Evolutionary conservation across 208 protist species (phyloP).

Genomic region (Trypanosoma grayi): DNA sequence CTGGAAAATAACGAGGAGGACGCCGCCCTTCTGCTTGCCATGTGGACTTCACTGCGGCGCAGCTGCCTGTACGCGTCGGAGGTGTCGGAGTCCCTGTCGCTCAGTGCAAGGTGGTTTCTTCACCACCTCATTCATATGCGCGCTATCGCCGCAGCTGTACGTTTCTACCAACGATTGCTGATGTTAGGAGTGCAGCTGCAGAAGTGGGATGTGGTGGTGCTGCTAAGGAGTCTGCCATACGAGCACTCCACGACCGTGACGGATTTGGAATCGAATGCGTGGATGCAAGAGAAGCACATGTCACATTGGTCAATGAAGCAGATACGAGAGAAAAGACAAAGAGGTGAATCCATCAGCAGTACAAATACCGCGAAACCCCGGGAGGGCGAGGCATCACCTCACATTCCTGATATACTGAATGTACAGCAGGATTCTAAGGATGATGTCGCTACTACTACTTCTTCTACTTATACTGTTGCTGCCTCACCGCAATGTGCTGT

Average conservation of each 20-base stretch:
- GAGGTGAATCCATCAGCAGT: too few species aligned
- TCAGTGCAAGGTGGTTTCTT: constrained; percentile 67
- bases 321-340: constrained; percentile 25
- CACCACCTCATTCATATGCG: constrained; percentile 65
- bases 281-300: constrained; percentile 9
- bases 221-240: constrained; percentile 75
- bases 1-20: constrained; percentile 71
- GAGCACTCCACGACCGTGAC: constrained; percentile 36
- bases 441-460: background rate
- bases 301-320: constrained; percentile 22
- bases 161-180: constrained; percentile 69
- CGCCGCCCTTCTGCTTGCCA: constrained; percentile 65
- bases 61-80: constrained; percentile 75
- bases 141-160: constrained; percentile 57
- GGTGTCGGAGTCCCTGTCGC: constrained; percentile 57
- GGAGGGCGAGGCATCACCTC: too few species aligned
- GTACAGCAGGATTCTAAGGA: too few species aligned
- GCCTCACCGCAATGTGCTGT: too few species aligned
- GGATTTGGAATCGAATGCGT: constrained; percentile 6
- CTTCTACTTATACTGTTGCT: too few species aligned
- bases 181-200: constrained; percentile 67
- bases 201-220: constrained; percentile 60
- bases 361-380: too few species aligned
- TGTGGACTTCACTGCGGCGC: constrained; percentile 77
- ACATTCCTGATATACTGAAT: too few species aligned